Evolutionary conservation across 192 early-diverging fungal genomes (phyloP).

Genomic region (Rhizoclosmatium globosum): DNA sequence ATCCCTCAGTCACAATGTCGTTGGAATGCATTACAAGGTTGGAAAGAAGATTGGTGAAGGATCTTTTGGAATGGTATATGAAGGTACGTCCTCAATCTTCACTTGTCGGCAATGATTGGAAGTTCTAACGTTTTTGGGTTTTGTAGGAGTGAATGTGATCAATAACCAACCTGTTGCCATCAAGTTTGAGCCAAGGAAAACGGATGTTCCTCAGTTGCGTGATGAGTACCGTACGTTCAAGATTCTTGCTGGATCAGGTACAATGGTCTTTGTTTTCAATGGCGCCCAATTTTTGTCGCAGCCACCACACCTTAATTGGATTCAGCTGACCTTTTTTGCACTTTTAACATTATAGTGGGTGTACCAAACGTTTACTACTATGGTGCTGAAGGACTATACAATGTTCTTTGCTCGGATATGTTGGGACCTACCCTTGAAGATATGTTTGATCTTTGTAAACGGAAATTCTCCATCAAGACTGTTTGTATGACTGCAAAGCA

Average conservation of each 20-base stretch:
- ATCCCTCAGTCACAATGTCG: constrained; percentile 67
- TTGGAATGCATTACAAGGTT: constrained; percentile 96
- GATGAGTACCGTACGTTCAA: constrained; percentile 98
- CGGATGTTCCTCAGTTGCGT: constrained; percentile 93
- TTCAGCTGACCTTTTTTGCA: neutral
- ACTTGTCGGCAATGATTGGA: neutral
- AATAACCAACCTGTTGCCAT: constrained; percentile 95
- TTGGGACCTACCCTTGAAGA: constrained; percentile 94
- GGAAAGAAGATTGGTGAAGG: constrained; percentile 98
- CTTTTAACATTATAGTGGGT: constrained; percentile 61
- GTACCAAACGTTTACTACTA: constrained; percentile 95
- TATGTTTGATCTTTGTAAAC: constrained; percentile 91
- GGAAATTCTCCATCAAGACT: constrained; percentile 93
- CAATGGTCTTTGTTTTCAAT: constrained; percentile 11
- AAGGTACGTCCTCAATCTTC: constrained; percentile 68
- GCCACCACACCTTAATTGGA: neutral
- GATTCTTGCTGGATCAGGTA: constrained; percentile 75
- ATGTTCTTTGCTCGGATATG: constrained; percentile 91
- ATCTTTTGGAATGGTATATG: constrained; percentile 97
- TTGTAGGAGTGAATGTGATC: constrained; percentile 80
- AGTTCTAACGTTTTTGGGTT: neutral
- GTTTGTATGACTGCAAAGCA: constrained; percentile 96
- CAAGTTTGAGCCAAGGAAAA: constrained; percentile 97
- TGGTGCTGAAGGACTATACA: constrained; percentile 95
- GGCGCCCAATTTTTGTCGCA: neutral